Conservation (phyloP, 139 green algal species). For the Ettlia oleoabundans region DNA sequence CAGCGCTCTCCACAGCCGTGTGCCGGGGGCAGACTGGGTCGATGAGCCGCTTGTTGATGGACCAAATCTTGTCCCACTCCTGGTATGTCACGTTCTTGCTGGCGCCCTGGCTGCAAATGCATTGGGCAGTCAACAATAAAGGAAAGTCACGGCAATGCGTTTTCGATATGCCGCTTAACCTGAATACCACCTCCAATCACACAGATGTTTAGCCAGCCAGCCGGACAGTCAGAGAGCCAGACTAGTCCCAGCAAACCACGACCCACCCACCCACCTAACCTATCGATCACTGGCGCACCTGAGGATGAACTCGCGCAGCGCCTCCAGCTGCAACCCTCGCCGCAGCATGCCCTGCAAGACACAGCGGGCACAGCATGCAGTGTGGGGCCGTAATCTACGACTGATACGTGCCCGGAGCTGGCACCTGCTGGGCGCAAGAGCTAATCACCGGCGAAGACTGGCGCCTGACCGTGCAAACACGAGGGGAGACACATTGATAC, state of each 20-base stretch:
- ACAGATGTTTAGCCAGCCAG: no score
- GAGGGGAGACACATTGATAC: no score
- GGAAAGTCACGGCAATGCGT: no score
- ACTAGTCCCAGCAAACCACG: background rate
- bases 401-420: no score
- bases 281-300: background rate
- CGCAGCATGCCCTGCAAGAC: constrained; percentile 89
- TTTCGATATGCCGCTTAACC: no score
- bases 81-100: constrained; percentile 86
- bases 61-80: constrained; percentile 99
- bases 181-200: no score
- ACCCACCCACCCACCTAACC: background rate
- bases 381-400: no score
- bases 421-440: no score
- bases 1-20: constrained; percentile 76
- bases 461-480: no score
- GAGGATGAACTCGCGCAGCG: constrained; percentile 96
- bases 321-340: constrained; percentile 76
- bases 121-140: no score
- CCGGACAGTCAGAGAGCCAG: background rate
- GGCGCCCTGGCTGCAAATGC: constrained; percentile 80
- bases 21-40: constrained; percentile 88
- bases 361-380: no score
- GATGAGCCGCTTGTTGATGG: constrained; percentile 97
- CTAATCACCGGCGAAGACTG: no score